Evolutionary conservation across 192 early-diverging fungal species (phyloP), one percentile per base, ranked within the genome.

Genomic region (Coemansia sp.): DNA sequence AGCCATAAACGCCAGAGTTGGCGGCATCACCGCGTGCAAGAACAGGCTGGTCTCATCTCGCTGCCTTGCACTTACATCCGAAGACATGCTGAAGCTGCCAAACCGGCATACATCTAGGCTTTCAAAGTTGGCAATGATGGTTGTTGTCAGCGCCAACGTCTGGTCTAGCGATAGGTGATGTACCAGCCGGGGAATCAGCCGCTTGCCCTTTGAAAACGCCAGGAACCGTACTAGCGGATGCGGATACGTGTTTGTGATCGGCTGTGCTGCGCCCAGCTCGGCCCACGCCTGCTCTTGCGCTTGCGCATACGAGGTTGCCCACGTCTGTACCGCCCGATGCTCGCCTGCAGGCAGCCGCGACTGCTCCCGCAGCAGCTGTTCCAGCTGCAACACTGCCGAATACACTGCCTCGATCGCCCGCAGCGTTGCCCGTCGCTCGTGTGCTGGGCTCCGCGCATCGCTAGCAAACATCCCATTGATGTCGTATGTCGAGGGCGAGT

Each of bases 161-260:
- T 93, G 91, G 53, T 96, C 92, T 5, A 83, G 82, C 16, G 79
- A 70, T 49, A 94, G 69, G 42, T 90, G 87, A 39, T 88, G 84
- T 26, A 91, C 81, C 5, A 91, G 81, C 12, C 96, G 88, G 11
- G 92, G 87, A 35, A 95, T 79, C n/a, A 92, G 72, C 43, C 88
- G 86, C 59, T 92, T 93, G 28, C 94, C 96, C 76, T 99, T 99
- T 33, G 86, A 68, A 57, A 86, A 84, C 20, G 87, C 86, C 50
- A 99, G 70, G 62, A 96, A 83, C 6, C 84, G 85, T 9, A 89
- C 86, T 50, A 97, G 86, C n/a, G 94, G 89, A 62, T 97, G 94
- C n/a, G 86, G 85, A 36, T 84, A 81, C 10, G 74, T 81, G 55
- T 67, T 70, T 13, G 56, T 58, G 35, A 78, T 71, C 4, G 74